Base-by-base conservation (phyloP, 2,329 filamentous ascomycete species). In the Trichoderma cornu-damae region DNA sequence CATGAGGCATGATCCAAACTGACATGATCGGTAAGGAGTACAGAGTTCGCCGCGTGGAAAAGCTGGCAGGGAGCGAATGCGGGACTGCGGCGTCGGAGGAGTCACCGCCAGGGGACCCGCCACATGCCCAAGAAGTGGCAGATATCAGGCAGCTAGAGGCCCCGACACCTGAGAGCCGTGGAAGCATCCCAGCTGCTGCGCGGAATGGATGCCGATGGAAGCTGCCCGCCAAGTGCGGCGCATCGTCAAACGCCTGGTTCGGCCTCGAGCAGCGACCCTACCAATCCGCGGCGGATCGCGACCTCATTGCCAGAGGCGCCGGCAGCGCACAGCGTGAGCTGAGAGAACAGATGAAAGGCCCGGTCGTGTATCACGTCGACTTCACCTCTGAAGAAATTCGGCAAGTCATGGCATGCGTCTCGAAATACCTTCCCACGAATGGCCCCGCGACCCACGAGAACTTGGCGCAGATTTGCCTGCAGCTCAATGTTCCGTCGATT, bases 281-380 rank as follows among this genome's bases (percentile, higher is more conserved):
- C 47, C 59, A 65, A 11, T 61, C 62, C 7, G 62, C 63, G 3
- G 34, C 57, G 30, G 63, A 68, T 37, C 68, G 70, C 12, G 60
- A 66, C n/a, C 59, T 62, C 0, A 70, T 72, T 38, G 60, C 61
- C 8, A 61, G 57, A 14, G 68, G 70, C 3, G 44, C 63, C 20
- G 59, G 52, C 30, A 50, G 51, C 3, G 51, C 50, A 1, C 16
- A 64, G 32, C 57, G 37, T 6, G 24, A 47, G 4, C 30, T 38
- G 37, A 53, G 18, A 8, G 54, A 60, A 16, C 40, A 53, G 6
- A 18, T 59, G 8, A 18, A 16, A 7, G 11, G 62, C 7, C 63
- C 62, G 14, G 48, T 42, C 2, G 62, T 69, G 0, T 70, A 77
- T 16, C 79, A 81, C 59, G 75, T 78, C 6, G 79, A 80, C 62